phyloP scores from a whole-genome alignment of 768 basidiomycete genomes.

The Boletellus ananas region DNA sequence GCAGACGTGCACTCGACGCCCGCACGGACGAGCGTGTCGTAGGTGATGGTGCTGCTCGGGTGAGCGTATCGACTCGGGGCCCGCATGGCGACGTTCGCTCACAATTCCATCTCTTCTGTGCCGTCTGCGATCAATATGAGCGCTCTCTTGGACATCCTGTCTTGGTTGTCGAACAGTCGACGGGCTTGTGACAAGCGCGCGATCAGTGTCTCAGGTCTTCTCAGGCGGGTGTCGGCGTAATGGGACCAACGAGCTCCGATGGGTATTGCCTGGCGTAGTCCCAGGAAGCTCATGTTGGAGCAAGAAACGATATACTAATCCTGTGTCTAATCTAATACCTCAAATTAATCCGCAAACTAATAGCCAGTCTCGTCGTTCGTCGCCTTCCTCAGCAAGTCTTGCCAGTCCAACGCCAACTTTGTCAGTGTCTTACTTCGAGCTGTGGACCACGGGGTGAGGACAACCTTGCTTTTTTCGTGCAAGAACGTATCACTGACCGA shows the following conservation, averaged over 20 bases:
- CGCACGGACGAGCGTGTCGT: conserved; percentile 78
- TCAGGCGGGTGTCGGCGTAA: background rate
- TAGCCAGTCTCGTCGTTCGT: conserved; percentile 44
- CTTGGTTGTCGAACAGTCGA: background rate
- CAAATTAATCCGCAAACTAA: conserved; percentile 5
- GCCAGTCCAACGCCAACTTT: conserved; percentile 77
- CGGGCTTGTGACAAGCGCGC: background rate
- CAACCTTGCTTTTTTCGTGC: background rate
- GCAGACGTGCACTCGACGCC: conserved; percentile 67
- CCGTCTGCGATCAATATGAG: conserved; percentile 76
- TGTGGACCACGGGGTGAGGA: conserved; percentile 28
- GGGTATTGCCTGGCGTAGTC: background rate
- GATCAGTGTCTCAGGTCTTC: background rate
- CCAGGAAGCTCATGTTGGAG: background rate
- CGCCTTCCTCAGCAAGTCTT: conserved; percentile 70
- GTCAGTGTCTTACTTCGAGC: conserved; percentile 72
- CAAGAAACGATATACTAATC: background rate
- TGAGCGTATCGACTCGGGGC: background rate
- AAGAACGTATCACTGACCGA: conserved; percentile 52
- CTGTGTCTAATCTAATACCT: background rate
- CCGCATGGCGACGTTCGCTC: conserved; percentile 20
- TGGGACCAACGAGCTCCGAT: background rate
- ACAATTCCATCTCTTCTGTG: conserved; percentile 92
- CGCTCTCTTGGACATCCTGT: conserved; percentile 39
- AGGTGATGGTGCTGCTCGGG: conserved; percentile 52